Evolutionary conservation across 177 flowering plant genomes (phyloP), one percentile per base, ranked within the genome.

Genomic region (Vitis hybrid): DNA sequence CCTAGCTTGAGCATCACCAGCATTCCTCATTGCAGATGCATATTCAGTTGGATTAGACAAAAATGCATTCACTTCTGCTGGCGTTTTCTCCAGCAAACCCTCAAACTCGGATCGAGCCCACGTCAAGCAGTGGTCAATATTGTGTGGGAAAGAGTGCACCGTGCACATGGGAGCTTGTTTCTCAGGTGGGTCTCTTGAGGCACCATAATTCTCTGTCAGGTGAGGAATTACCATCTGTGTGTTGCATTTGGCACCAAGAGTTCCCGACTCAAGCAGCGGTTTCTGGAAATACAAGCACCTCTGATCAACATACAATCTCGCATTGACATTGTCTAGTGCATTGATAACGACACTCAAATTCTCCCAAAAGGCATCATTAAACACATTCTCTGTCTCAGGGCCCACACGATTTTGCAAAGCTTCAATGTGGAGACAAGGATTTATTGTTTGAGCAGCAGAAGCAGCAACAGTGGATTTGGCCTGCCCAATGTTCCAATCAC

Each of bases 401-500:
- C 88, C 78, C 11, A 86, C 97, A 60, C 97, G 97, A 62, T 94
- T 92, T 74, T 94, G 98, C 70, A 94, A 71, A 49, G 98, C 97
- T 81, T 92, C 94, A 73, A 92, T 74, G 13, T 75, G 81, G 15
- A 94, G 77, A 61, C 52, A 56, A 58, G 93, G 87, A 68, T 94
- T 94, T 64, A 94, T 86, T 10, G 80, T 72, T 32, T 78, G 70
- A 18, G 97, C 94, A 57, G 87, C 94, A 56, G 98, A 72, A 66
- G 94, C 97, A 74, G 97, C 98, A 76, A 94, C 97, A 3, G 97
- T 94, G 45, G 97, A 92, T 78, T 92, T 91, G 19, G 98, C 97
- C 81, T 94, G 98, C 54, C 98, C 98, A 40, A 92, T 94, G 73
- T 94, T 94, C 97, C 98, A 94, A 78, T 94, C 94, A 59, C 97